Conservation (phyloP, 1,139 yeast genomes). For the Pichia sp. region DNA sequence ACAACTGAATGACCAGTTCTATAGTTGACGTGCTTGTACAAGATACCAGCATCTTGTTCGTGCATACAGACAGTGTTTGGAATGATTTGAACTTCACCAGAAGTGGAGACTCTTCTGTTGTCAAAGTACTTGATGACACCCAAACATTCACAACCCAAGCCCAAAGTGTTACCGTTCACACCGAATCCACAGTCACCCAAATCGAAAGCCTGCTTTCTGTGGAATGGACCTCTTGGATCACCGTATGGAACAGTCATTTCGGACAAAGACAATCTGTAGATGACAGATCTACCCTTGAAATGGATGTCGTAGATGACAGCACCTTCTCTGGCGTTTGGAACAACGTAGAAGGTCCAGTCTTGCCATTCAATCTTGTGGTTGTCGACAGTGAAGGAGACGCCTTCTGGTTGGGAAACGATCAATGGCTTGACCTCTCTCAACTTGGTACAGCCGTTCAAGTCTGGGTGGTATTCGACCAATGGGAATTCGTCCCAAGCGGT, state of each 20-base stretch:
- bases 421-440: slow-evolving; percentile 70
- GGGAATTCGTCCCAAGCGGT: slow-evolving; percentile 57
- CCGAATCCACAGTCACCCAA: slow-evolving; percentile 92
- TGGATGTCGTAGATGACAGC: slow-evolving; percentile 70
- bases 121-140: slow-evolving; percentile 82
- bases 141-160: slow-evolving; percentile 83
- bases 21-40: slow-evolving; percentile 82
- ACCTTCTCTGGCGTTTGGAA: slow-evolving; percentile 78
- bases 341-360: slow-evolving; percentile 83
- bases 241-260: slow-evolving; percentile 95
- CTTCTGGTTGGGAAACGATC: slow-evolving; percentile 76
- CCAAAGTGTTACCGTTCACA: slow-evolving; percentile 66
- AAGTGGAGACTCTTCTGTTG: slow-evolving; percentile 53
- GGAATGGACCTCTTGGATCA: slow-evolving; percentile 86
- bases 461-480: slow-evolving; percentile 69
- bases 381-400: slow-evolving; percentile 66
- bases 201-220: slow-evolving; percentile 90
- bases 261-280: slow-evolving; percentile 72
- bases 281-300: slow-evolving; percentile 77
- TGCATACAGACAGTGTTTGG: slow-evolving; percentile 84
- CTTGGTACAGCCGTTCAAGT: slow-evolving; percentile 54
- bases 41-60: slow-evolving; percentile 80
- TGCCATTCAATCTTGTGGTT: slow-evolving; percentile 76
- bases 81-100: slow-evolving; percentile 61
- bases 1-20: slow-evolving; percentile 70